phyloP scores from a whole-genome alignment of 1,139 yeast species.

The Yamadazyma spencermartinsiae region DNA sequence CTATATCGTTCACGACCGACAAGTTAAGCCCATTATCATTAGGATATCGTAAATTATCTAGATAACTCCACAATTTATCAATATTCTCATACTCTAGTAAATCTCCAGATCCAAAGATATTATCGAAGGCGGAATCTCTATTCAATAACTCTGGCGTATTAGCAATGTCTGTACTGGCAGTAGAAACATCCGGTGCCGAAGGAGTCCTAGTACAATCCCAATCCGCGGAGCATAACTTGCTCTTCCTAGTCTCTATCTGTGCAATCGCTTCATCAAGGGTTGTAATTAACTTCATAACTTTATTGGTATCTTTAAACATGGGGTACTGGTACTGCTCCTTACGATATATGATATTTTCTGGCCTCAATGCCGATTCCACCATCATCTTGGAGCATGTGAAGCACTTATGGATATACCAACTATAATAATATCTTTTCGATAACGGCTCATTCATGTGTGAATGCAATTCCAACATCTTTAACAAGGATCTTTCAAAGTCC shows the following conservation, averaged over 20 bases:
- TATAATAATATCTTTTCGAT: conserved; percentile 2
- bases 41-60: background rate
- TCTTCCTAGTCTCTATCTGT: background rate
- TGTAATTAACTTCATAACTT: background rate
- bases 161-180: background rate
- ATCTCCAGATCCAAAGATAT: background rate
- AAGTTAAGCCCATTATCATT: background rate
- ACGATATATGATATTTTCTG: background rate
- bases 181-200: background rate
- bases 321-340: background rate
- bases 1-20: background rate
- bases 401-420: conserved; percentile 1
- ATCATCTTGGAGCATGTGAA: background rate
- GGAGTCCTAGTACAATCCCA: too few relatives aligned
- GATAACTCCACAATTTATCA: background rate
- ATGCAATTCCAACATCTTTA: background rate
- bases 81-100: background rate
- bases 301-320: conserved; percentile 1
- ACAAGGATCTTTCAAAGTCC: background rate
- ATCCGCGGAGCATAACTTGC: too few relatives aligned
- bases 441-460: background rate
- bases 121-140: background rate
- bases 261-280: background rate
- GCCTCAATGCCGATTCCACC: background rate
- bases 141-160: background rate